Evolutionary conservation across 495 filamentous ascomycete species (phyloP).

Genomic region (Aspergillus steynii): DNA sequence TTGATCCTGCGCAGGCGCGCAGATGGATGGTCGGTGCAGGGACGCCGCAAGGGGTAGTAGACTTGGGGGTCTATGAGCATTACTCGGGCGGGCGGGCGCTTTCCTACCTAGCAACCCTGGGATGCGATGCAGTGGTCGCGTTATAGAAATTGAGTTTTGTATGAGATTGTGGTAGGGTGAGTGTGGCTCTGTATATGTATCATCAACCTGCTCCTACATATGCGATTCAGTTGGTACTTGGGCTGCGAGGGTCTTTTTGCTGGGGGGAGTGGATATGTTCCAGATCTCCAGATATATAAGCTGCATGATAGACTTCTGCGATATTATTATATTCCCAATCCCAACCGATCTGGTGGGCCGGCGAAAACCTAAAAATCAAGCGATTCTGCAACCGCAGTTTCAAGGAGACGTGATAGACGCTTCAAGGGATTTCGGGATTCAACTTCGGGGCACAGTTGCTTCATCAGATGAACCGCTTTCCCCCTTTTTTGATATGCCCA

Average conservation of each 20-base stretch:
- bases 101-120: neutral
- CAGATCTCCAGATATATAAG: neutral
- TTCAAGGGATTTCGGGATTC: neutral
- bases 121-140: too few relatives aligned
- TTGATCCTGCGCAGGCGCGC: too few relatives aligned
- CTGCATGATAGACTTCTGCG: neutral
- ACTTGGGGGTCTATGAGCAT: constrained; percentile 8
- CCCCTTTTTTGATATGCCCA: neutral
- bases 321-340: neutral
- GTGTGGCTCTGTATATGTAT: neutral
- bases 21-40: constrained; percentile 15
- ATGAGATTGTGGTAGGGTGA: too few relatives aligned
- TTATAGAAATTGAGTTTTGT: neutral
- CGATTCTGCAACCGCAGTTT: neutral
- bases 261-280: neutral
- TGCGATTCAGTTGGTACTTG: neutral
- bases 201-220: neutral
- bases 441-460: neutral
- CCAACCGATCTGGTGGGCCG: neutral
- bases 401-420: neutral
- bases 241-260: neutral
- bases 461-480: neutral
- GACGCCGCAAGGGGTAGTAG: constrained; percentile 19
- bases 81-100: too few relatives aligned
- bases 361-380: neutral